Base-by-base conservation (phyloP, 139 green algal species). In the Coelastrella sp. region DNA sequence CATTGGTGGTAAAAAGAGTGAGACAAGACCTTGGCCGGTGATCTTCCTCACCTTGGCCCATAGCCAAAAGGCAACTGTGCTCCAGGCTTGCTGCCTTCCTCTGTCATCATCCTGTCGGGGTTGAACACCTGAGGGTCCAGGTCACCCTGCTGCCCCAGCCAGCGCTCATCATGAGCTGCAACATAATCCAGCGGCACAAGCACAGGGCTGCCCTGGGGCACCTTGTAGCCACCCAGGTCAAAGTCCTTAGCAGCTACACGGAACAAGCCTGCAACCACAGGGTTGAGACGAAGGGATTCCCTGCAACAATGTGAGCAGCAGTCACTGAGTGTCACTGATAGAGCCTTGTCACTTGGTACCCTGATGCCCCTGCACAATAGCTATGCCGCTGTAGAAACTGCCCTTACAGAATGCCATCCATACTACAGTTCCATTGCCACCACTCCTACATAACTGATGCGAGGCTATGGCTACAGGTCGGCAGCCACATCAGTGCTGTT, bases 21-120 rank as follows among this genome's bases (percentile, higher is more conserved):
- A 49, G 35, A 49, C 35, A 49, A 49, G 35, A 49, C 1, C 35
- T 49, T 49, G 35, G 3, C 35, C 35, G 35, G 35, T 22, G 63
- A 6, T 70, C 6, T 7, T 19, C 9, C 74, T 58, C 74, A 90
- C 85, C 85, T 84, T 9, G 73, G 60, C 4, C 76, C 87, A 66
- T 84, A 76, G 25, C 87, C 87, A 81, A 90, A 90, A 0, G 87
- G 87, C 87, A 90, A 79, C 63, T 90, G 87, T 19, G 27, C 76
- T 17, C 87, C 87, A n/a, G 59, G 76, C 63, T 90, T 84, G 25
- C 14, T 49, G 1, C 76, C 87, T 49, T 86, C 87, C 7, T 24
- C 27, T 11, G 76, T 86, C 76, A 90, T 14, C 87, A 90, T 90
- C 59, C 87, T 79, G 17, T 85, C 87, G 65, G 87, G 87, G 25